Percentiles rank a stretch among this genome's conserved stretches.
These are phyloP conservation scores for Solanum clarkiae DNA, from an alignment of 257 asterid species.

Conservation along the genomic window DNA sequence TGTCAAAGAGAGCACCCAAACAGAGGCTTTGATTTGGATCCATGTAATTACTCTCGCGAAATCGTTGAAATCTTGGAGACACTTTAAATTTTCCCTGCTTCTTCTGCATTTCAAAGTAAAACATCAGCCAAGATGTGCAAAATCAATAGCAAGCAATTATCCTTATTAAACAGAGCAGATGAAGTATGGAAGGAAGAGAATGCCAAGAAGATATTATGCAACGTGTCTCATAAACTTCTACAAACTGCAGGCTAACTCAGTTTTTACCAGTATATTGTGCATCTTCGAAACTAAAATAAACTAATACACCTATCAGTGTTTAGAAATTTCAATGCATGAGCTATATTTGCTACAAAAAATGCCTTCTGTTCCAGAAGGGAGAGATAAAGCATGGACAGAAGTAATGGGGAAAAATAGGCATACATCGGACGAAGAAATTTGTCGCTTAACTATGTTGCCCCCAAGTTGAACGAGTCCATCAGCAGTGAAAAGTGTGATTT, in stretches of 20 bases:
- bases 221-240: background rate
- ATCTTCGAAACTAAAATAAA: background rate
- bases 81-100: slow-evolving; percentile 45
- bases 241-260: background rate
- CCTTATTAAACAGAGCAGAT: background rate
- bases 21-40: slow-evolving; percentile 87
- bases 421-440: slow-evolving; percentile 50
- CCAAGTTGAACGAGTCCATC: slow-evolving; percentile 87
- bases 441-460: slow-evolving; percentile 77
- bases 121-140: background rate
- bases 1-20: slow-evolving; percentile 92
- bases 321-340: background rate
- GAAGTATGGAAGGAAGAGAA: background rate
- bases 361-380: background rate
- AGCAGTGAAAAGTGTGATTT: slow-evolving; percentile 67
- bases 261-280: background rate
- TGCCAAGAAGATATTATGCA: background rate
- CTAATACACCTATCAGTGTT: background rate
- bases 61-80: slow-evolving; percentile 52
- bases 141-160: background rate
- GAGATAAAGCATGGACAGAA: background rate
- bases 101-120: slow-evolving; percentile 37
- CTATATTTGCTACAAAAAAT: background rate
- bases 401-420: background rate
- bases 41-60: slow-evolving; percentile 91